These are phyloP conservation scores for Herpetospermum pedunculosum DNA, from an alignment of 306 rosid species.

Conservation along the genomic window DNA sequence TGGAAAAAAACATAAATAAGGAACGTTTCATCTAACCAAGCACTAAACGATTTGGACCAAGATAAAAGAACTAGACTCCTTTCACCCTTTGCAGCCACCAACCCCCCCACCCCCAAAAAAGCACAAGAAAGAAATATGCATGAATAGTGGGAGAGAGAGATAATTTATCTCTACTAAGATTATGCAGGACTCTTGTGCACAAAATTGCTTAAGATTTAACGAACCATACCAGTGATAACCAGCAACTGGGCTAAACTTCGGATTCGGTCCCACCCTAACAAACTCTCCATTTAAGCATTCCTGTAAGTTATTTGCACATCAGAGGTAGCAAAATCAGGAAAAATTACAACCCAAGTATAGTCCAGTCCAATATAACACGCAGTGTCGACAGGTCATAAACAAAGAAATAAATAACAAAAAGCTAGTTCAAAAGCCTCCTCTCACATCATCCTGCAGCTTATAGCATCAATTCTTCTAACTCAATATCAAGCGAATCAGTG, in stretches of 20 bases:
- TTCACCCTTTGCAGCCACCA: background rate
- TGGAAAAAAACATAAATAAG: conserved; percentile 20
- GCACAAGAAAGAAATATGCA: background rate
- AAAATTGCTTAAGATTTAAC: background rate
- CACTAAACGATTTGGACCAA: background rate
- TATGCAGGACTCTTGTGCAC: background rate
- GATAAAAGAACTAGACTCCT: background rate
- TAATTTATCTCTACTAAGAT: background rate
- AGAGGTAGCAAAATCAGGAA: background rate
- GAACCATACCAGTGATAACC: conserved; percentile 70
- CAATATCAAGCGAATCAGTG: background rate
- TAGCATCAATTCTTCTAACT: background rate
- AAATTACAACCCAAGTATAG: background rate
- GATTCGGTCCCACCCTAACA: conserved; percentile 93
- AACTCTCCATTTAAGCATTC: conserved; percentile 92
- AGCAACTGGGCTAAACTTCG: conserved; percentile 75
- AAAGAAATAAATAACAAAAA: background rate
- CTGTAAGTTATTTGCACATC: conserved; percentile 19
- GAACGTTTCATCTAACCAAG: background rate
- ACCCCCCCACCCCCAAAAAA: background rate
- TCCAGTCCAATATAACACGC: background rate
- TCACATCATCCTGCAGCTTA: background rate
- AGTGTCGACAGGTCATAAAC: background rate
- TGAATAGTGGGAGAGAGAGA: background rate
- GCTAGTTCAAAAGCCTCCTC: background rate